A percentile compares a stretch with the other conserved stretches of the same genome.
Conservation (phyloP, 352 stramenopile species). For the Phytophthora aleatoria region DNA sequence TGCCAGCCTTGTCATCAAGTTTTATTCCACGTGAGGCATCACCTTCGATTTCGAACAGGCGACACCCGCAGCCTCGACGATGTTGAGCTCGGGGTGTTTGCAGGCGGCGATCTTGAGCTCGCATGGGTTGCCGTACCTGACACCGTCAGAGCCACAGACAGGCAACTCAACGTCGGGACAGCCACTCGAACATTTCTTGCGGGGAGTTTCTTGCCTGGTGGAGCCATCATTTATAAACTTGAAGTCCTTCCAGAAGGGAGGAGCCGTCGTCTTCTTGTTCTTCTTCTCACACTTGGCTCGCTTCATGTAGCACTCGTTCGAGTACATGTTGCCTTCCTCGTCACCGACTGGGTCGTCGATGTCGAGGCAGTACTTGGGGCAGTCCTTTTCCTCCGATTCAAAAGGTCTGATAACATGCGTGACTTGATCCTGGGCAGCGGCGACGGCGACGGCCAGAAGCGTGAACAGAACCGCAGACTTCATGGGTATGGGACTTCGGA, state of each 20-base stretch:
- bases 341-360: conserved; percentile 2
- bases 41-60: conserved; percentile 4
- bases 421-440: neutral
- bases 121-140: conserved; percentile 1
- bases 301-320: conserved; percentile 20
- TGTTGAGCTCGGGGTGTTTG: conserved; percentile 2
- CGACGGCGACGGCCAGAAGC: neutral
- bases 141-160: neutral
- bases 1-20: neutral
- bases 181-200: neutral
- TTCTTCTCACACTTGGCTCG: conserved; percentile 8
- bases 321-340: conserved; percentile 4
- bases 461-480: neutral
- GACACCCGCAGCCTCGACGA: neutral
- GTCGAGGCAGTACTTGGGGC: neutral
- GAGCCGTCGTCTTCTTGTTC: neutral
- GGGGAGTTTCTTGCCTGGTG: neutral
- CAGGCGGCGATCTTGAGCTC: neutral
- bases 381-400: neutral
- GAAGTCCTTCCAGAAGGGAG: neutral
- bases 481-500: neutral
- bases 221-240: neutral
- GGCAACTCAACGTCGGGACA: neutral
- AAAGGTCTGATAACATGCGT: neutral
- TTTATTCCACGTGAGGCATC: neutral